Conservation (phyloP, 1,284 basidiomycete genomes). For the Malassezia arunalokei region DNA sequence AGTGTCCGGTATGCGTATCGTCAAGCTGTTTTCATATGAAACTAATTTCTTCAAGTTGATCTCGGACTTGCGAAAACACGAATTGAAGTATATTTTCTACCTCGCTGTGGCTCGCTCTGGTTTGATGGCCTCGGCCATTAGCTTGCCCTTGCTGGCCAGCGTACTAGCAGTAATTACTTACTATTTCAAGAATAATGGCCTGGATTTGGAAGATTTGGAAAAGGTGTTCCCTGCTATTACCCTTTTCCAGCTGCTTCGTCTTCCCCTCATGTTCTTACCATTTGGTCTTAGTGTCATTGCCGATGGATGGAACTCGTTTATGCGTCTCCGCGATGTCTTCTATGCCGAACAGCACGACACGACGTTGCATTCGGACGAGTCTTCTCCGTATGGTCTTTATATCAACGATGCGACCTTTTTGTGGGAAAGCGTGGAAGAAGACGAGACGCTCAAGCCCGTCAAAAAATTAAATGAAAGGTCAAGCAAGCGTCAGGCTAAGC, state of each 20-base stretch:
- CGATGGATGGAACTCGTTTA: conserved; percentile 37
- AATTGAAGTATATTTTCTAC: conserved; percentile 65
- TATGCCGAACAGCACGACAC: conserved; percentile 55
- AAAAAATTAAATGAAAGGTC: conserved; percentile 3
- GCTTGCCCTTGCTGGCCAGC: conserved; percentile 66
- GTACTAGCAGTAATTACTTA: conserved; percentile 78
- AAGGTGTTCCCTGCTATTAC: conserved; percentile 47
- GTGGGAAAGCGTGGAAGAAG: conserved; percentile 26
- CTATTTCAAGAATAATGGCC: conserved; percentile 53
- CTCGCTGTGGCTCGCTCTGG: conserved; percentile 63
- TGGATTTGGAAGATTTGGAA: conserved; percentile 57
- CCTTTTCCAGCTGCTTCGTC: conserved; percentile 52
- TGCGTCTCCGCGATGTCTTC: conserved; percentile 50
- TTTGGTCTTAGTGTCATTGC: conserved; percentile 38
- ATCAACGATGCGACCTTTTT: conserved; percentile 24
- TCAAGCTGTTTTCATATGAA: conserved; percentile 41
- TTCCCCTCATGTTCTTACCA: conserved; percentile 59
- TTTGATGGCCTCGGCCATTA: conserved; percentile 58
- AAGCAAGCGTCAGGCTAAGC: conserved; percentile 7
- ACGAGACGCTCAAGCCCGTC: conserved; percentile 9
- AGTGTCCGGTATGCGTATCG: conserved; percentile 42
- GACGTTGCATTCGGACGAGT: conserved; percentile 57
- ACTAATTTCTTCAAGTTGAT: conserved; percentile 53
- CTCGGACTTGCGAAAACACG: conserved; percentile 59
- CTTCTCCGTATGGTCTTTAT: conserved; percentile 22